Evolutionary conservation across 768 basidiomycete species (phyloP), one percentile per base, ranked within the genome.

Genomic region (Mycena alexandri): DNA sequence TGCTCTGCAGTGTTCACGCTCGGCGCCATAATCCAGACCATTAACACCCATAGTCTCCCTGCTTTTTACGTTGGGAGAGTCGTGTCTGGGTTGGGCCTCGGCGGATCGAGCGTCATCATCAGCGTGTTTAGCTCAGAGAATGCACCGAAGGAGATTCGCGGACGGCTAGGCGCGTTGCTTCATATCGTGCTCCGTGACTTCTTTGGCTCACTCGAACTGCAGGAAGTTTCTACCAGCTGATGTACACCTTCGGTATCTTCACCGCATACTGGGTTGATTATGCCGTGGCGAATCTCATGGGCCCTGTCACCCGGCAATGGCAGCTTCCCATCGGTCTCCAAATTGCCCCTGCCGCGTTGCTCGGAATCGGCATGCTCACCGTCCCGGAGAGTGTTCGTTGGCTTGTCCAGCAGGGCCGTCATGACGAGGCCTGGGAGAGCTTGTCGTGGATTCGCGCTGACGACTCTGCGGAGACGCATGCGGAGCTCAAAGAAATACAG

Each of bases 21-120:
- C 42, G 61, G 61, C 3, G 61, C 61, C 29, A 12, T 62, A 50
- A n/a, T 62, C 42, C 61, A 62, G 52, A 62, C 61, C 10, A 54
- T 62, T 41, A 62, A 54, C 61, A 53, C 61, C 24, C 61, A 62
- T 34, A 62, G 61, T 41, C 61, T 62, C 13, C 38, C 50, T 25
- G 61, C 29, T 4, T 62, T 62, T 25, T 62, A 62, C 17, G 42
- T 62, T 8, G 61, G 61, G 22, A 38, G 61, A 21, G 61, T 62
- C 51, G 42, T 62, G n/a, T 6, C 61, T 22, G 61, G 61, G 21
- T 43, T 62, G 8, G 61, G 61, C 11, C 61, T 62, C 24, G 61
- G 61, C n/a, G 61, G 61, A 2, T 62, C 61, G n/a, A 62, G 61
- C 21, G 61, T 62, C 51, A 62, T 62, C 42, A 62, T 62, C 33